phyloP scores from a whole-genome alignment of 305 asterid genomes.

The Petunia hybrid region DNA sequence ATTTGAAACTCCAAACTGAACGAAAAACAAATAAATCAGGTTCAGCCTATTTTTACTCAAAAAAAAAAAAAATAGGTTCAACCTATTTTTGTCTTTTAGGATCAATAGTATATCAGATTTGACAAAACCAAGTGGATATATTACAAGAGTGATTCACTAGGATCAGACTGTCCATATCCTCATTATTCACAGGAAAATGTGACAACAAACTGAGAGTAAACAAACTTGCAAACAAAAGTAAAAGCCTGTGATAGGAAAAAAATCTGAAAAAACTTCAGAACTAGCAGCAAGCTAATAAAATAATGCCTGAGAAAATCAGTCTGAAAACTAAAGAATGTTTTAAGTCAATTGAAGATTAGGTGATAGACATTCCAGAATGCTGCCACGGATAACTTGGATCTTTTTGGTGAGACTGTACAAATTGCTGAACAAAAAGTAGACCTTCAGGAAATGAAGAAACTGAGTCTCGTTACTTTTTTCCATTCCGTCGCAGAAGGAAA shows the following conservation, averaged over 20 bases:
- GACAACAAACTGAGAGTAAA: slow-evolving; percentile 5
- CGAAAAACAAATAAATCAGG: background rate
- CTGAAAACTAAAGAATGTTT: background rate
- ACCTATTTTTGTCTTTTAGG: background rate
- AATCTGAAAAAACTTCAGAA: slow-evolving; percentile 12
- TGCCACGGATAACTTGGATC: background rate
- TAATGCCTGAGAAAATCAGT: slow-evolving; percentile 17
- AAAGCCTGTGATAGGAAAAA: background rate
- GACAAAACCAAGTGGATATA: slow-evolving; percentile 21
- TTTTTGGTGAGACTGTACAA: background rate
- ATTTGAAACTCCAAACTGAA: slow-evolving; percentile 23
- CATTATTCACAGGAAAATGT: background rate
- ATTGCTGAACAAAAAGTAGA: background rate
- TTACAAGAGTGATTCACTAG: slow-evolving; percentile 16
- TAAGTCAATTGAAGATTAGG: background rate
- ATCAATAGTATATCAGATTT: too few relatives aligned
- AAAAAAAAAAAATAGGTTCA: background rate
- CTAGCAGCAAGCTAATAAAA: background rate
- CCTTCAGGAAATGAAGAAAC: slow-evolving; percentile 9
- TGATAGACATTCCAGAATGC: background rate
- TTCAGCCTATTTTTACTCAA: background rate
- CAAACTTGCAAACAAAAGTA: background rate
- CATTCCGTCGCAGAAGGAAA: background rate
- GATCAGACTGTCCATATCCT: background rate
- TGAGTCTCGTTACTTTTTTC: too few relatives aligned